A percentile compares a stretch with the other conserved stretches of the same genome.
Conservation (phyloP, 306 rosid genomes). For the Ormosia emarginata region DNA sequence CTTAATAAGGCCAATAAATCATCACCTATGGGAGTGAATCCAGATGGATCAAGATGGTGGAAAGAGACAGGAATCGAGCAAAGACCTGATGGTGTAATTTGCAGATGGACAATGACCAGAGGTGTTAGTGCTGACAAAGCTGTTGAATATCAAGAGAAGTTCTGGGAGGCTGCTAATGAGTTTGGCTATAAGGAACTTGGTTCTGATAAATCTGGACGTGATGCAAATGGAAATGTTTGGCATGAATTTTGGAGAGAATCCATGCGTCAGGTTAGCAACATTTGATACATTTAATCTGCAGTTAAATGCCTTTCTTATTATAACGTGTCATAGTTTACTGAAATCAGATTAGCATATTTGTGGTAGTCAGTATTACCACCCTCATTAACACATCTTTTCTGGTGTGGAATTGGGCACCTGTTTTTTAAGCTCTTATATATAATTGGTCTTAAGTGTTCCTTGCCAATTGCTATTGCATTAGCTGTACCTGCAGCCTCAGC, state of each 20-base stretch:
- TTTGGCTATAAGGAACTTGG: constrained; percentile 94
- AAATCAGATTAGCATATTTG: neutral
- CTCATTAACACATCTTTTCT: neutral
- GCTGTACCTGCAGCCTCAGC: neutral
- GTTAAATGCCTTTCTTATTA: neutral
- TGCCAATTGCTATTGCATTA: neutral
- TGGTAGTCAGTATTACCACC: neutral
- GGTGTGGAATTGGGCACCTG: neutral
- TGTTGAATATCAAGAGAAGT: constrained; percentile 88
- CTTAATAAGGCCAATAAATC: constrained; percentile 41
- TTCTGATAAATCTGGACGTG: constrained; percentile 95
- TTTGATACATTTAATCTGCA: constrained; percentile 2
- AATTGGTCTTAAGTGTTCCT: neutral
- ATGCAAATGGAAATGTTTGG: constrained; percentile 86
- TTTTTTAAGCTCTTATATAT: neutral
- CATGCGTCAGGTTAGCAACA: constrained; percentile 62
- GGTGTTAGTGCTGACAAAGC: constrained; percentile 80
- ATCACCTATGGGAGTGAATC: constrained; percentile 50
- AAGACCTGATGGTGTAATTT: constrained; percentile 85
- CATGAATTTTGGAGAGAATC: constrained; percentile 94
- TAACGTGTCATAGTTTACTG: neutral
- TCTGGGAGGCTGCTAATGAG: constrained; percentile 94
- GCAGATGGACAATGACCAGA: constrained; percentile 83
- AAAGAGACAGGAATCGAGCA: constrained; percentile 75
- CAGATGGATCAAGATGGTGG: constrained; percentile 90